Evolutionary conservation across 1,139 yeast species (phyloP), one percentile per base, ranked within the genome.

Genomic region (Fermentozyma sake): DNA sequence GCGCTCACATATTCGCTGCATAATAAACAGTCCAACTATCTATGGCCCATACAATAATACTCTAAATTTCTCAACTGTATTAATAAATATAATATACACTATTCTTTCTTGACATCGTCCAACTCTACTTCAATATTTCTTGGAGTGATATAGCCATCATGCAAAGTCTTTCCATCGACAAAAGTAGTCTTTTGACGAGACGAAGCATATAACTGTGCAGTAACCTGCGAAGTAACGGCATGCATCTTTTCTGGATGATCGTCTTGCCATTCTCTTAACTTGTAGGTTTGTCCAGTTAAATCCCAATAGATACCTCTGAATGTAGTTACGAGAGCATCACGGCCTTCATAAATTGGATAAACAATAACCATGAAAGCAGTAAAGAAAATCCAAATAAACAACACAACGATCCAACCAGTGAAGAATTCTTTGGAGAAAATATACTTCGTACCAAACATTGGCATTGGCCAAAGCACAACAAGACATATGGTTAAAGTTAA

Each of bases 301-400:
- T 85, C 95, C 95, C 95, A 84, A 55, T 79, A 84, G 19, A 84
- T 69, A 27, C 94, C 95, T 46, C 93, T 72, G 14, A 68, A 45
- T 2, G 89, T 75, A 18, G 73, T 67, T 45, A 48, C 68, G 26
- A 86, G 71, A 3, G 79, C 85, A 12, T 61, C 55, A 39, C 87
- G 61, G 22, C 91, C 86, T 52, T 81, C 84, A 63, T 70, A 71
- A 15, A 80, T 36, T 13, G 91, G 91, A 34, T 67, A 75, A 11
- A 80, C 22, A 18, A 76, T 65, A 16, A 79, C 85, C 38, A 72
- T 59, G 40, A 68, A 61, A 1, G 72, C 69, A 20, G 77, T 66
- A 43, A 68, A 62, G 56, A 77, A 76, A 26, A 79, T 61, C 91
- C 91, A 80, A 36, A 80, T 74, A 31, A 81, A 74, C 39, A 80